Conservation (phyloP, 306 rosid genomes). For the Calophaca sinica region DNA sequence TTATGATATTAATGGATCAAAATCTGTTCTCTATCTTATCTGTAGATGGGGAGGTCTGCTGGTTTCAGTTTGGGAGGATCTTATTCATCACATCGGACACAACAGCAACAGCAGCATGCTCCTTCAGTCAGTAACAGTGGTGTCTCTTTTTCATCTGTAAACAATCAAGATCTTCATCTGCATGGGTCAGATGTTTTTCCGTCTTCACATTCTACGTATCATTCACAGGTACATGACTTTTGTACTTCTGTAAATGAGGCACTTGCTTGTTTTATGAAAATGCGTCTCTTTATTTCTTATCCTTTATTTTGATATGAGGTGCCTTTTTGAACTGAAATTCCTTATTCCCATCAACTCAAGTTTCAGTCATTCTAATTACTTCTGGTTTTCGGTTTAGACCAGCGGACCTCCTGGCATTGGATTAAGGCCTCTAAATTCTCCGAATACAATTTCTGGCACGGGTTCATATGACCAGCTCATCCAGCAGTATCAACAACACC, state of each 20-base stretch:
- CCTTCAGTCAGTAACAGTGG: conserved; percentile 84
- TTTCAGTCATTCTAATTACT: conserved; percentile 16
- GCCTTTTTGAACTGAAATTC: conserved; percentile 9
- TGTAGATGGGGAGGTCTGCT: conserved; percentile 92
- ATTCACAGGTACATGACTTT: conserved; percentile 76
- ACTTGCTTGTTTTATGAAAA: conserved; percentile 4
- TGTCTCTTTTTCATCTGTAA: conserved; percentile 83
- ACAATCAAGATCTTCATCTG: conserved; percentile 94
- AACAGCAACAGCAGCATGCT: conserved; percentile 92
- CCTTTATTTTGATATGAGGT: not conserved
- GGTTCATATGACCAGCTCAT: conserved; percentile 88
- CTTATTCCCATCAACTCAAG: not conserved
- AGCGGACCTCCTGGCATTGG: conserved; percentile 99
- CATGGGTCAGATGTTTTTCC: conserved; percentile 92
- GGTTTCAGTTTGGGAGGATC: conserved; percentile 88
- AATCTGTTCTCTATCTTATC: conserved; percentile 15
- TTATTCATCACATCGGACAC: conserved; percentile 84
- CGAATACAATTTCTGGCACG: conserved; percentile 82
- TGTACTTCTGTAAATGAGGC: conserved; percentile 20
- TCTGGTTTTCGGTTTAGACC: conserved; percentile 60
- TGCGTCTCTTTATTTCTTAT: not conserved
- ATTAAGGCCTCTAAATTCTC: conserved; percentile 86
- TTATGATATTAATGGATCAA: conserved; percentile 25
- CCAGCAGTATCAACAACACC: conserved; percentile 94
- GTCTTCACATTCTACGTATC: conserved; percentile 85